These are phyloP conservation scores for Clathrus columnatus DNA, from an alignment of 768 basidiomycete genomes.

Conservation along the genomic window DNA sequence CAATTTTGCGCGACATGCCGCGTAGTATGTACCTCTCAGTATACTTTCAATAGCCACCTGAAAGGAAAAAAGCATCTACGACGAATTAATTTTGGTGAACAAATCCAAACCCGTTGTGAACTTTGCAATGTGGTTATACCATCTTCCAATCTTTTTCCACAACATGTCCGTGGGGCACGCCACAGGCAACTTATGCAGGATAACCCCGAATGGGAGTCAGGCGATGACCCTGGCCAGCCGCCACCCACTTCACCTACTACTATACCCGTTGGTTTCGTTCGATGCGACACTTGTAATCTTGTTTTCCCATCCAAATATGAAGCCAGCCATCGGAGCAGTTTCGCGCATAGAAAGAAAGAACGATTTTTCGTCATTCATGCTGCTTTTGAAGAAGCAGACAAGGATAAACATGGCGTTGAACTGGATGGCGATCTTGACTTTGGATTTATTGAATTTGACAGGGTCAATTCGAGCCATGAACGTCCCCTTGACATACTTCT, in stretches of 20 bases:
- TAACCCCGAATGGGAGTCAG: neutral
- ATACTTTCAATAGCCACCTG: slow-evolving; percentile 24
- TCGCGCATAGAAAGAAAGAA: slow-evolving; percentile 30
- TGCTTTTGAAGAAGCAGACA: slow-evolving; percentile 43
- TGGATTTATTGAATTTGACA: slow-evolving; percentile 35
- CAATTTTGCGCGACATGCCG: slow-evolving; percentile 32
- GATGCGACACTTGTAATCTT: slow-evolving; percentile 2
- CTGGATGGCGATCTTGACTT: slow-evolving; percentile 35
- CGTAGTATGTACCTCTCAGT: slow-evolving; percentile 22
- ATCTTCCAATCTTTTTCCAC: neutral
- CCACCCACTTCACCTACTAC: neutral
- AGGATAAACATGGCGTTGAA: slow-evolving; percentile 43
- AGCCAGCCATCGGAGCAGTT: slow-evolving; percentile 1
- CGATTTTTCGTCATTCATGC: slow-evolving; percentile 31
- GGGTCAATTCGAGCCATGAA: neutral
- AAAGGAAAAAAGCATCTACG: slow-evolving; percentile 23
- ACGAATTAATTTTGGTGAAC: neutral
- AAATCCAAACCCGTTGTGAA: slow-evolving; percentile 4
- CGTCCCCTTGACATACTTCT: neutral
- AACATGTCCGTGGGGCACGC: neutral
- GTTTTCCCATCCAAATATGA: neutral
- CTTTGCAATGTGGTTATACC: slow-evolving; percentile 3
- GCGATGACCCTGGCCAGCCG: neutral
- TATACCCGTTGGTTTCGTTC: neutral
- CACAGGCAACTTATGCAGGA: neutral